Base-by-base conservation (phyloP, 2,329 filamentous ascomycete genomes). In the Cladosporium colombiae region DNA sequence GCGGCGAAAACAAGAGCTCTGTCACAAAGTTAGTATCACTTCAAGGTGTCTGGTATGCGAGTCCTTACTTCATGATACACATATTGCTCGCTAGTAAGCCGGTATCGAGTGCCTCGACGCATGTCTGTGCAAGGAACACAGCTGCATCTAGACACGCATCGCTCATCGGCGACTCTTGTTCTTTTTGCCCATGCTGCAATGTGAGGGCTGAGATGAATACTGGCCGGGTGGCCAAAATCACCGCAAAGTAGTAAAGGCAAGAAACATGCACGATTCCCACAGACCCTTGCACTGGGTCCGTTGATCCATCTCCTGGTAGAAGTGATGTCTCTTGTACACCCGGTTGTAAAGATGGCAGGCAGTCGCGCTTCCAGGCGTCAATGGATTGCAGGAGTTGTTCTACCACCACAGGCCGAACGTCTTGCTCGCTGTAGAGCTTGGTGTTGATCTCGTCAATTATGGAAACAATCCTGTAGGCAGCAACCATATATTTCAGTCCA, bases 191-290 rank as follows among this genome's bases (percentile, higher is more conserved):
- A 10, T 55, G 33, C 21, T 76, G 73, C 16, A 78, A 73, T 7
- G 21, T 72, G 1, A 86, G 73, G 3, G 80, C 78, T 14, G 80
- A 83, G 27, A 87, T 83, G 10, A 88, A 72, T 31, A 87, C 83
- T 0, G 85, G 85, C 1, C 85, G 78, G 0, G 85, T 86, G 2
- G 84, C 83, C 0, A 87, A 72, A 23, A 85, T 87, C 0, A 87
- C 83, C 0, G 84, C 83, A 64, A 87, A 85, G 68, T 88, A 86
- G 69, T 88, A 88, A 0, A 83, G 76, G 65, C 85, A 87, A 0
- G 84, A 83, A 6, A 88, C 80, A 64, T 87, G 84, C 1, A 86
- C 77, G 27, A 68, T 66, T 2, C 70, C 71, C 16, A 72, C 68
- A 57, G 70, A 72, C 2, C 55, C 44, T 27, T 59, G 37, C 23